Conservation (phyloP, 2,329 filamentous ascomycete genomes). For the Teratosphaeria gauchensis region DNA sequence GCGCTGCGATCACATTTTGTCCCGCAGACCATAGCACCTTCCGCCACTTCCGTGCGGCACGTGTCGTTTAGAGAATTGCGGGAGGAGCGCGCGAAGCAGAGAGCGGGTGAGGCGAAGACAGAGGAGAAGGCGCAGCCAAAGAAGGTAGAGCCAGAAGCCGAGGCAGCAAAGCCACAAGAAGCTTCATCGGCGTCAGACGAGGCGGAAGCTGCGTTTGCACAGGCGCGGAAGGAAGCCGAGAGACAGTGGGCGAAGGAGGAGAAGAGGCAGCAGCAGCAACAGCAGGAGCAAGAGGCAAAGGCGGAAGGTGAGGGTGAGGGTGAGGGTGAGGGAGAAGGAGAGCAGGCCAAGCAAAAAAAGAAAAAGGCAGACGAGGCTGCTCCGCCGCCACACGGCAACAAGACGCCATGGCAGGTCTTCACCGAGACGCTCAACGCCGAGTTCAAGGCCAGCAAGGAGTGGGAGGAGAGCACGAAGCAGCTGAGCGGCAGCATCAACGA, state of each 20-base stretch:
- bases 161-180: slow-evolving; percentile 17
- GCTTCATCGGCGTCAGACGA: slow-evolving; percentile 20
- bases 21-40: slow-evolving; percentile 33
- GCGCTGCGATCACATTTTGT: slow-evolving; percentile 36
- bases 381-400: slow-evolving; percentile 86
- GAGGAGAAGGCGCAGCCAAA: slow-evolving; percentile 24
- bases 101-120: slow-evolving; percentile 16
- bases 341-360: slow-evolving; percentile 39
- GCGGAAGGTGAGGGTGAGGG: slow-evolving; percentile 27
- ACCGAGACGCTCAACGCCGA: slow-evolving; percentile 89
- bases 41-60: slow-evolving; percentile 34
- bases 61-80: slow-evolving; percentile 34
- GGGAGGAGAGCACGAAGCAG: slow-evolving; percentile 97
- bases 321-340: slow-evolving; percentile 32
- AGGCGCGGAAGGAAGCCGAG: slow-evolving; percentile 26
- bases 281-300: slow-evolving; percentile 34
- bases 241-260: slow-evolving; percentile 32
- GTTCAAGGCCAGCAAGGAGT: slow-evolving; percentile 95
- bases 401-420: slow-evolving; percentile 98
- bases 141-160: slow-evolving; percentile 25
- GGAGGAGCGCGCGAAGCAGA: slow-evolving; percentile 26
- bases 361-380: slow-evolving; percentile 49
- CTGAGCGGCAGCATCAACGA: slow-evolving; percentile 80
- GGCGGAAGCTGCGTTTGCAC: slow-evolving; percentile 27
- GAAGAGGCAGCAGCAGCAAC: slow-evolving; percentile 21